Conservation (phyloP, 495 filamentous ascomycete genomes). For the Amniculicola lignicola region DNA sequence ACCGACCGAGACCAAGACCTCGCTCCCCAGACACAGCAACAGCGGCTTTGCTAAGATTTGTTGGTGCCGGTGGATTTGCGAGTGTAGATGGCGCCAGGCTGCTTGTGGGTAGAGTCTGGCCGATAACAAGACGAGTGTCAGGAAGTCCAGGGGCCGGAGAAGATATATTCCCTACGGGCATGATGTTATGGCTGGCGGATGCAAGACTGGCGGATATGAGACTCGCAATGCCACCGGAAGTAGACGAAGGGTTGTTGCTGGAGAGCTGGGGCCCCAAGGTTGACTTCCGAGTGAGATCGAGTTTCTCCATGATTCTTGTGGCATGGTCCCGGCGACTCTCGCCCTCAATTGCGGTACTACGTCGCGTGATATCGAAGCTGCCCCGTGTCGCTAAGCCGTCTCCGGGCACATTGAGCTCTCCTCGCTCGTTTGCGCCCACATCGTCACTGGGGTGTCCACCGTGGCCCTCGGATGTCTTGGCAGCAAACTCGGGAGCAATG, state of each 20-base stretch:
- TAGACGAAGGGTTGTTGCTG: slow-evolving; percentile 37
- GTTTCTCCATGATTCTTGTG: slow-evolving; percentile 83
- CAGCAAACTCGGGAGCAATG: slow-evolving; percentile 82
- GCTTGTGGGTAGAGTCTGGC: slow-evolving; percentile 50
- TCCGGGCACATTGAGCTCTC: slow-evolving; percentile 63
- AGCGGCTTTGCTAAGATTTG: slow-evolving; percentile 82
- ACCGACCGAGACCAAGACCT: slow-evolving; percentile 56
- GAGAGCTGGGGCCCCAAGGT: slow-evolving; percentile 48
- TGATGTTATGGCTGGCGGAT: slow-evolving; percentile 75
- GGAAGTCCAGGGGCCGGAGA: slow-evolving; percentile 36
- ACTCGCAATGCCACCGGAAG: slow-evolving; percentile 73
- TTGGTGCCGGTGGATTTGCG: slow-evolving; percentile 78
- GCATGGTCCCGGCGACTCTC: slow-evolving; percentile 69
- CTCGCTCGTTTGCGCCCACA: slow-evolving; percentile 53
- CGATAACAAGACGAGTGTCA: slow-evolving; percentile 33
- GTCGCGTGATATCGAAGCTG: slow-evolving; percentile 67
- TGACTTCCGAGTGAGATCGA: slow-evolving; percentile 83
- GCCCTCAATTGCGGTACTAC: slow-evolving; percentile 51
- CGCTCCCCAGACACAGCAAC: slow-evolving; percentile 76
- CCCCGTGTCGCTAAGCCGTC: slow-evolving; percentile 57
- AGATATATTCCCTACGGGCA: slow-evolving; percentile 51
- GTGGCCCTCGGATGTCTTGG: slow-evolving; percentile 67
- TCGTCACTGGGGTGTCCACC: slow-evolving; percentile 59
- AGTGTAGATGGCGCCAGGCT: slow-evolving; percentile 80
- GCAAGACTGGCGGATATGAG: slow-evolving; percentile 86